Conservation (phyloP, 306 rosid species). For the Acacia confusa region DNA sequence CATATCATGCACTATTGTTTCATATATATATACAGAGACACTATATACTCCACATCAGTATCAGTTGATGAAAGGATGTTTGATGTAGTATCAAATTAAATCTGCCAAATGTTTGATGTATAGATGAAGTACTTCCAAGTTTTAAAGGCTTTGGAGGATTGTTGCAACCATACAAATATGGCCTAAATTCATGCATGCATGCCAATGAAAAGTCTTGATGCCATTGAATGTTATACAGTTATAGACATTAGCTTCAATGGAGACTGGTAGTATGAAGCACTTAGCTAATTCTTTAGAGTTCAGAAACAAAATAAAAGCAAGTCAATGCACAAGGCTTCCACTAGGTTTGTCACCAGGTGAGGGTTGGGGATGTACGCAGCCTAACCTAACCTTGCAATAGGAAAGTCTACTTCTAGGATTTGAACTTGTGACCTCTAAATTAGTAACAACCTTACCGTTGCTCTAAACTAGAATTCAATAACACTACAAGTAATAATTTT, state of each 20-base stretch:
- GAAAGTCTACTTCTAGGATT: too few species aligned
- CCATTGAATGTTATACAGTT: not conserved
- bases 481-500: not conserved
- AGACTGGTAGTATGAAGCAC: not conserved
- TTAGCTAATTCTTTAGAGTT: not conserved
- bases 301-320: too few species aligned
- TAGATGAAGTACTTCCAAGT: not conserved
- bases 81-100: not conserved
- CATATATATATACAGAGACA: not conserved
- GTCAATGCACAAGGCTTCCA: too few species aligned
- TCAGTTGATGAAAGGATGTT: not conserved
- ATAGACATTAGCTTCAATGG: not conserved
- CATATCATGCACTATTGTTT: not conserved
- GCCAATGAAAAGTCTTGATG: not conserved
- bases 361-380: too few species aligned
- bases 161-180: constrained; percentile 6
- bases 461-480: too few species aligned
- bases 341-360: too few species aligned
- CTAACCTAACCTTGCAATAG: too few species aligned
- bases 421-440: too few species aligned
- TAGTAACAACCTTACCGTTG: too few species aligned
- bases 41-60: not conserved
- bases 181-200: constrained; percentile 29
- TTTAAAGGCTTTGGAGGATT: not conserved
- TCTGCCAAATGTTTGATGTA: not conserved